A percentile compares a stretch with the other conserved stretches of the same genome.
These are phyloP conservation scores for Pilatotrama ljubarskyi DNA, from an alignment of 768 basidiomycete species.

Conservation along the genomic window DNA sequence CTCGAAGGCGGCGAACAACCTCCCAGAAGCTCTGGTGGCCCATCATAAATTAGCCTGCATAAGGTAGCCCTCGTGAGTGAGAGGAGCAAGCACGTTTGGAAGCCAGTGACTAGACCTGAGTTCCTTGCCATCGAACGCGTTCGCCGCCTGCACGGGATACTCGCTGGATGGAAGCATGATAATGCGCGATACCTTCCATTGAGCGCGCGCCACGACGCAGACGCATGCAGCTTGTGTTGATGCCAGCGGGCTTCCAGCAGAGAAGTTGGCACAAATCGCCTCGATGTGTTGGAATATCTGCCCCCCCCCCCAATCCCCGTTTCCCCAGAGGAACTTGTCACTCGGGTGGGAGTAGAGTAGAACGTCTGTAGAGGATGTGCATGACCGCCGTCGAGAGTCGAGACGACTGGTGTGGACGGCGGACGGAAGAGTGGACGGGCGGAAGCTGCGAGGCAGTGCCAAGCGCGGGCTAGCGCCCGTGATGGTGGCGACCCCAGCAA, in stretches of 20 bases:
- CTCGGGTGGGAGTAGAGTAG: no score
- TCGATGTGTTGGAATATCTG: no score
- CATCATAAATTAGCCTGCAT: not conserved
- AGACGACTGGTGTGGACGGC: not conserved
- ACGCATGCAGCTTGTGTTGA: no score
- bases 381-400: not conserved
- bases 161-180: no score
- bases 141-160: no score
- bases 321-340: no score
- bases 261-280: no score
- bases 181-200: no score
- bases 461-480: slow-evolving; percentile 1
- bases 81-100: not conserved
- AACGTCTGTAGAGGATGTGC: not conserved
- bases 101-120: not conserved
- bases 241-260: no score
- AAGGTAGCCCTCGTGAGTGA: not conserved
- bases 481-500: slow-evolving; percentile 13
- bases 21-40: not conserved
- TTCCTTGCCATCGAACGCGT: no score
- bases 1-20: slow-evolving; percentile 1
- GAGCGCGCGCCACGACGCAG: no score
- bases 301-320: no score
- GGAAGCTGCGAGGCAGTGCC: slow-evolving; percentile 10
- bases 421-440: not conserved